These are phyloP conservation scores for Geopyxis carbonaria DNA, from an alignment of 495 filamentous ascomycete species.

Conservation along the genomic window DNA sequence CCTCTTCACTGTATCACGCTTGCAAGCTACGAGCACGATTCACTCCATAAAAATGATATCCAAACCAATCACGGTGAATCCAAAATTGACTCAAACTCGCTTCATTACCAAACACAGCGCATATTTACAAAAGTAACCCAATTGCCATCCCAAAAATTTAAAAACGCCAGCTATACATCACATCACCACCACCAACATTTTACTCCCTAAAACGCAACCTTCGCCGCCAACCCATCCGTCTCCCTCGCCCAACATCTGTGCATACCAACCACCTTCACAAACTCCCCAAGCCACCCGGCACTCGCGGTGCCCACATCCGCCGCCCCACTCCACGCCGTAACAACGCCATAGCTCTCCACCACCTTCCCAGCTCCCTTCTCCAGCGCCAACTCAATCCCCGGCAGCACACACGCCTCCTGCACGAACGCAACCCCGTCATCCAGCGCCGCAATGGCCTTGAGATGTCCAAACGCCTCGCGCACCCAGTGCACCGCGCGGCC, in stretches of 20 bases:
- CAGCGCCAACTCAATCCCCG: conserved; percentile 16
- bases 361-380: conserved; percentile 31
- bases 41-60: no score
- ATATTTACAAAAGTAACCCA: no score
- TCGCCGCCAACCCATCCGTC: conserved; percentile 17
- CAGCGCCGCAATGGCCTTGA: conserved; percentile 70
- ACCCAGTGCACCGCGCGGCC: conserved; percentile 73
- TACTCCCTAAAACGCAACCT: conserved; percentile 25
- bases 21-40: no score
- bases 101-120: no score
- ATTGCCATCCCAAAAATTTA: no score
- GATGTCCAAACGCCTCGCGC: conserved; percentile 71
- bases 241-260: conserved; percentile 25
- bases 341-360: conserved; percentile 51
- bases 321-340: conserved; percentile 37
- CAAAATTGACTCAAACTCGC: no score
- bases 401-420: conserved; percentile 19
- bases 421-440: conserved; percentile 53
- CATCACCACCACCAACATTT: no score
- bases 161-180: no score
- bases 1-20: no score
- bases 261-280: conserved; percentile 18
- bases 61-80: no score
- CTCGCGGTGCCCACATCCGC: conserved; percentile 31
- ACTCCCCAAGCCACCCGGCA: conserved; percentile 4